A percentile compares a stretch with the other conserved stretches of the same genome.
Conservation (phyloP, 192 early-diverging fungal species). For the Entomortierella lignicola region DNA sequence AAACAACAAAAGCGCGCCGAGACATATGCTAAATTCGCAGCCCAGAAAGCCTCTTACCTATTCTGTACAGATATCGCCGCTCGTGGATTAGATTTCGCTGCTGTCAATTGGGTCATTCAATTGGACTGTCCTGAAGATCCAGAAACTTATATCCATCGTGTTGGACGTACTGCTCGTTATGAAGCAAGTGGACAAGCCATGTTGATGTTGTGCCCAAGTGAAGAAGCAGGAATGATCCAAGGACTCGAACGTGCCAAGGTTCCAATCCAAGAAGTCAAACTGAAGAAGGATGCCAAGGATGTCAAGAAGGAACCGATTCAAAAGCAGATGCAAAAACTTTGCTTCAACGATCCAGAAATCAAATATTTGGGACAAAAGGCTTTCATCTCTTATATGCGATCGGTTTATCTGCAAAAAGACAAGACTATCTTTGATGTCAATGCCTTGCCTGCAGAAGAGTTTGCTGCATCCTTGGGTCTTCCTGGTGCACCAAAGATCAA, state of each 20-base stretch:
- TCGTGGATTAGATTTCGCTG: constrained; percentile 96
- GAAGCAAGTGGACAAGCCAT: constrained; percentile 89
- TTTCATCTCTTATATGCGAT: constrained; percentile 95
- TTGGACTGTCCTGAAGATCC: constrained; percentile 97
- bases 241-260: constrained; percentile 81
- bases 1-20: constrained; percentile 94
- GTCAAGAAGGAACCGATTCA: constrained; percentile 80
- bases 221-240: constrained; percentile 85
- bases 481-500: constrained; percentile 95
- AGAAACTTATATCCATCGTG: constrained; percentile 97
- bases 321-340: constrained; percentile 89
- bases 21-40: constrained; percentile 92
- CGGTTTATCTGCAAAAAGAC: constrained; percentile 90
- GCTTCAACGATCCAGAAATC: constrained; percentile 93
- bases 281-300: constrained; percentile 73
- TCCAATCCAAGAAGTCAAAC: constrained; percentile 89
- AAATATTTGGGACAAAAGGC: constrained; percentile 98
- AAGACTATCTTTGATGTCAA: constrained; percentile 92
- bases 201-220: constrained; percentile 88
- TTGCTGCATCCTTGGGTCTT: constrained; percentile 90
- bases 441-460: constrained; percentile 87
- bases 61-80: constrained; percentile 97
- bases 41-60: constrained; percentile 79
- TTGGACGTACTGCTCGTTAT: constrained; percentile 97
- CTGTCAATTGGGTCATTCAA: constrained; percentile 99